Base-by-base conservation (phyloP, 495 filamentous ascomycete species). In the Penicillium tannophilum region DNA sequence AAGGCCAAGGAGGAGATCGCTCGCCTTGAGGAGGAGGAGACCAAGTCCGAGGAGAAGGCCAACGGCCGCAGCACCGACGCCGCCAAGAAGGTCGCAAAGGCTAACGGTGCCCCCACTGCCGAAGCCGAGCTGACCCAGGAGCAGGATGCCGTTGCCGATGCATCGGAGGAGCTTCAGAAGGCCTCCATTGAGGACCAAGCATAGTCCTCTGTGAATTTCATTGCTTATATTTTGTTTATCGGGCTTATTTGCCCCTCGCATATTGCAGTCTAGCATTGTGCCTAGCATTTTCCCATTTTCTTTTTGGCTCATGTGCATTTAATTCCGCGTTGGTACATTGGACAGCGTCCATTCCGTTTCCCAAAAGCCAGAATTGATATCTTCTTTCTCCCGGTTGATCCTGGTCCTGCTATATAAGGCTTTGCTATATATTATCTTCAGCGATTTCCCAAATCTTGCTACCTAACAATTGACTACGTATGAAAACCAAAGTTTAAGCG, bases 1-100 rank as follows among this genome's bases (percentile, higher is more conserved):
- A 86, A 86, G 64, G 86, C 85, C 51, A 75, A 88, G 69, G 86
- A 85, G 56, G 86, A 88, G 61, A 89, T 89, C 62, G 80, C 83
- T 55, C 79, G 79, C 48, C 79, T 89, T 24, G 86, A 89, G 66
- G 79, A 68, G 73, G 85, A 78, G 73, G 76, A 67, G 60, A 68
- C 61, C 52, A 72, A 60, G 9, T 51, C 50, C 46, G 33, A 63
- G 44, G 35, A 64, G 48, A 51, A 71, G 59, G 55, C 63, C 59
- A 65, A 71, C 41, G 58, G 60, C 62, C 67, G 70, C 28, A 60
- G 70, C 57, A 77, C 69, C 55, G 63, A 85, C 50, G 68, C 63
- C 33, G 75, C 76, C 44, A 83, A 81, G 68, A 86, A 86, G 73
- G 79, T 80, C 35, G 77, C 83, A 49, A 68, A 76, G 46, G 78